These are phyloP conservation scores for Gryganskiella cystojenkinii DNA, from an alignment of 192 early-diverging fungal genomes.

Conservation along the genomic window DNA sequence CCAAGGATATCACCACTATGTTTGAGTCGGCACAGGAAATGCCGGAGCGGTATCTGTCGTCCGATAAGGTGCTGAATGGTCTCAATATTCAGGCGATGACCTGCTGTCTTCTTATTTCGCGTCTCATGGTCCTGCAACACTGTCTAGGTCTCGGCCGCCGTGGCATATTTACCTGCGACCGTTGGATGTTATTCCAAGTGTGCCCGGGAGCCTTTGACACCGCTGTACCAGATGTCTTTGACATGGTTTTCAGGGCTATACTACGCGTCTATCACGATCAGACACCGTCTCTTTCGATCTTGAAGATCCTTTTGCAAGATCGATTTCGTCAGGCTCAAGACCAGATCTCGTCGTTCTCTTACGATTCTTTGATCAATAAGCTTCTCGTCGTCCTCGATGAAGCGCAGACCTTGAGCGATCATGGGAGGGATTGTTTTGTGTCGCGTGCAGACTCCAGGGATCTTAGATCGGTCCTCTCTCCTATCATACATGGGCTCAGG, in stretches of 20 bases:
- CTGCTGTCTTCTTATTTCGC: slow-evolving; percentile 35
- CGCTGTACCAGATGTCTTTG: slow-evolving; percentile 39
- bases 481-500: slow-evolving; percentile 37
- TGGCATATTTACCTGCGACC: slow-evolving; percentile 46
- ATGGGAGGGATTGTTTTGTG: slow-evolving; percentile 26
- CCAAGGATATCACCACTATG: slow-evolving; percentile 45
- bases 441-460: slow-evolving; percentile 25
- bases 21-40: slow-evolving; percentile 24
- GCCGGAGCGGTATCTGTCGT: slow-evolving; percentile 33
- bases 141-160: slow-evolving; percentile 37
- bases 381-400: slow-evolving; percentile 42
- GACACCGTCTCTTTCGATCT: slow-evolving; percentile 16
- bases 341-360: slow-evolving; percentile 21
- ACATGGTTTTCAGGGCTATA: slow-evolving; percentile 31
- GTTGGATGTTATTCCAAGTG: slow-evolving; percentile 52
- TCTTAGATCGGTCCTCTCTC: slow-evolving; percentile 28
- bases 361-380: slow-evolving; percentile 18
- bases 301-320: slow-evolving; percentile 26
- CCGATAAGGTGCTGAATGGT: slow-evolving; percentile 44
- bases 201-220: slow-evolving; percentile 48
- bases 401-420: slow-evolving; percentile 40
- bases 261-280: slow-evolving; percentile 22
- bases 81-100: slow-evolving; percentile 43
- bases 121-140: slow-evolving; percentile 40
- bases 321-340: slow-evolving; percentile 28